Conservation (phyloP, 257 asterid species). For the Fraxinus quadrangulata region DNA sequence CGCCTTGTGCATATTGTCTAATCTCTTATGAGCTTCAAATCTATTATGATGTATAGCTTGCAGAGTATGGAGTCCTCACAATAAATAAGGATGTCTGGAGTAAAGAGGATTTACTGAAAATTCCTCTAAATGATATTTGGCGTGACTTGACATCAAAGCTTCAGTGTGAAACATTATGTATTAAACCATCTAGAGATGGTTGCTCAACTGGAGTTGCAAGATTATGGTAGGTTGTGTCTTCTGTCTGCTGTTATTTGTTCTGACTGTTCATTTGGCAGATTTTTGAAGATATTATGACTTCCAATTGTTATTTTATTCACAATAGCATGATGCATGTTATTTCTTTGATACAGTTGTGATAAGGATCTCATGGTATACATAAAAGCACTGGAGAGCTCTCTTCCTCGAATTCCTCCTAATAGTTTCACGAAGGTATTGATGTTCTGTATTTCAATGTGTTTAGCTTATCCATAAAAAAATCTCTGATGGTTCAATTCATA, state of each 20-base stretch:
- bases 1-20: constrained; percentile 4
- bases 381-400: constrained; percentile 56
- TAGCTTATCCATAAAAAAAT: background rate
- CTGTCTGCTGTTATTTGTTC: constrained; percentile 16
- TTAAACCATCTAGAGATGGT: constrained; percentile 94
- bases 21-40: constrained; percentile 18
- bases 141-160: constrained; percentile 66
- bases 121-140: constrained; percentile 53
- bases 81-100: constrained; percentile 63
- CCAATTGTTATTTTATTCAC: constrained; percentile 5
- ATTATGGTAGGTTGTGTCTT: constrained; percentile 50
- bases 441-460: background rate
- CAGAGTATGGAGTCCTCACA: constrained; percentile 71
- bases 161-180: constrained; percentile 58
- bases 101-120: constrained; percentile 56
- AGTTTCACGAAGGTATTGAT: constrained; percentile 72
- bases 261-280: background rate
- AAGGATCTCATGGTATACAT: constrained; percentile 66
- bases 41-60: constrained; percentile 51
- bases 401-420: constrained; percentile 75
- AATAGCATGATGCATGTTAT: constrained; percentile 13
- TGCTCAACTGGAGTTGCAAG: constrained; percentile 96
- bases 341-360: constrained; percentile 51
- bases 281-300: background rate
- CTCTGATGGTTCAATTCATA: too few species aligned